phyloP scores from a whole-genome alignment of 192 early-diverging fungal genomes.

The Podila epicladia region DNA sequence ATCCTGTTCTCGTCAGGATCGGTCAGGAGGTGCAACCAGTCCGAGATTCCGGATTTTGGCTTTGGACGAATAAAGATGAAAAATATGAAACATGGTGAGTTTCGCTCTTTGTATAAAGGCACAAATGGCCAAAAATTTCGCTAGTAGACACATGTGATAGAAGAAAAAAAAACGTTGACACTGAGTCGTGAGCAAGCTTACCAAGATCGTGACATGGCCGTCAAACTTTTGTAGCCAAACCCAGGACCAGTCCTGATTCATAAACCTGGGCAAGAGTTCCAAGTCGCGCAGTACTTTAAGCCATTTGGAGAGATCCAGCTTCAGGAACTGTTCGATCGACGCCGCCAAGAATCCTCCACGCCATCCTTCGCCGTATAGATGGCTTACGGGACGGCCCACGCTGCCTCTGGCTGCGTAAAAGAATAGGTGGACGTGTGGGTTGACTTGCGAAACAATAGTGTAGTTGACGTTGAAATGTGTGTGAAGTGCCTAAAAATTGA shows the following conservation, averaged over 20 bases:
- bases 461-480: slow-evolving; percentile 87
- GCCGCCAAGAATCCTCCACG: slow-evolving; percentile 90
- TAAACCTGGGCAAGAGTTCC: slow-evolving; percentile 77
- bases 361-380: slow-evolving; percentile 81
- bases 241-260: slow-evolving; percentile 82
- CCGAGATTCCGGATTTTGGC: slow-evolving; percentile 65
- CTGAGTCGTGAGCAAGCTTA: slow-evolving; percentile 14
- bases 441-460: slow-evolving; percentile 86
- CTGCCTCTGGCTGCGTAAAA: slow-evolving; percentile 85
- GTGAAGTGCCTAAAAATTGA: slow-evolving; percentile 61
- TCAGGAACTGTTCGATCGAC: slow-evolving; percentile 80
- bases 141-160: neutral
- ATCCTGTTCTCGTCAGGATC: slow-evolving; percentile 72
- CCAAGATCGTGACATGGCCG: slow-evolving; percentile 87
- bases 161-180: slow-evolving; percentile 4
- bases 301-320: slow-evolving; percentile 90
- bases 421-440: slow-evolving; percentile 90
- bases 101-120: neutral
- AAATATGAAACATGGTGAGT: neutral
- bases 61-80: slow-evolving; percentile 15
- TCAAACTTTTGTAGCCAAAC: slow-evolving; percentile 93
- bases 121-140: neutral
- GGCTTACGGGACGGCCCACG: slow-evolving; percentile 78
- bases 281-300: slow-evolving; percentile 82
- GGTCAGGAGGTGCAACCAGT: slow-evolving; percentile 70